A percentile compares a stretch with the other conserved stretches of the same genome.
Conservation (phyloP, 805 yeast species). For the Naumovozyma dairenensis region DNA sequence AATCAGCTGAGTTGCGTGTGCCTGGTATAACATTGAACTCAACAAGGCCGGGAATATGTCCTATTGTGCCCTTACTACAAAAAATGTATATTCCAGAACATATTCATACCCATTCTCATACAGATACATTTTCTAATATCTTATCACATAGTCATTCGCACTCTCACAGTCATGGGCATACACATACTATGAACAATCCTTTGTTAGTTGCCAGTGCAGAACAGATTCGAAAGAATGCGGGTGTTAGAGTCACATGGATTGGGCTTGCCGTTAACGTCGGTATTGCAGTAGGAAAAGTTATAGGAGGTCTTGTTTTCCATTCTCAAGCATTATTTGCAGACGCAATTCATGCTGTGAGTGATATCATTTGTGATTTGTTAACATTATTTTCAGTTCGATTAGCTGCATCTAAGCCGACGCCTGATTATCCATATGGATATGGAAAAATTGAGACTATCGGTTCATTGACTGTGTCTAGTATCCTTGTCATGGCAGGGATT, state of each 20-base stretch:
- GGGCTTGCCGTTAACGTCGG: constrained; percentile 78
- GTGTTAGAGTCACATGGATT: constrained; percentile 85
- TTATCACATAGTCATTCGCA: constrained; percentile 8
- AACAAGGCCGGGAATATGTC: too few relatives aligned
- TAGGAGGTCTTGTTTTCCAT: constrained; percentile 87
- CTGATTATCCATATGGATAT: constrained; percentile 70
- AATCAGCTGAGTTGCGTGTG: too few relatives aligned
- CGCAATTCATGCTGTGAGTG: constrained; percentile 87
- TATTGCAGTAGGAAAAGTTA: constrained; percentile 77
- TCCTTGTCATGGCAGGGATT: constrained; percentile 76
- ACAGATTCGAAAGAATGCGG: constrained; percentile 55
- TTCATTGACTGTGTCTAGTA: constrained; percentile 75
- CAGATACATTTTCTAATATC: too few relatives aligned
- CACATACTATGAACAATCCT: constrained; percentile 27
- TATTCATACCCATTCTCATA: background rate
- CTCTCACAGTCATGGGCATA: constrained; percentile 28
- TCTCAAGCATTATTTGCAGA: constrained; percentile 93
- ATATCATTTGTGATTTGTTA: constrained; percentile 78
- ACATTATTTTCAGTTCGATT: constrained; percentile 83
- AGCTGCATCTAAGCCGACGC: constrained; percentile 49
- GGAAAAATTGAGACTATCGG: constrained; percentile 93
- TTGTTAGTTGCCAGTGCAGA: constrained; percentile 33
- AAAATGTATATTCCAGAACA: background rate
- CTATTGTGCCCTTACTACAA: background rate
- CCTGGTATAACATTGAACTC: too few relatives aligned